Percentiles rank a stretch among this genome's conserved stretches.
These are phyloP conservation scores for Fusarium poae DNA, from an alignment of 2,329 filamentous ascomycete genomes.

Conservation along the genomic window DNA sequence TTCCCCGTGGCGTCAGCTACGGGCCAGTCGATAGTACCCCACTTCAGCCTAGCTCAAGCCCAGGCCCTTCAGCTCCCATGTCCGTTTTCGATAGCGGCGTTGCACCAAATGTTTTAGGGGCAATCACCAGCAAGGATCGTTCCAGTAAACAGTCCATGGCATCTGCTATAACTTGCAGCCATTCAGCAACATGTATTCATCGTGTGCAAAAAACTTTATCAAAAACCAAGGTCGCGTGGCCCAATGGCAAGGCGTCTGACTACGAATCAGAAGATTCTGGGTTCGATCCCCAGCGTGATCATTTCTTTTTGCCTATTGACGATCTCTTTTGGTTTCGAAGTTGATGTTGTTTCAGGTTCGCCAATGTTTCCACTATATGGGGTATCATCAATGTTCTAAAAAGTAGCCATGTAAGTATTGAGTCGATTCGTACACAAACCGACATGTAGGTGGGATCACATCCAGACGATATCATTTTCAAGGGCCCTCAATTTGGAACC, in stretches of 20 bases:
- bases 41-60: conserved; percentile 38
- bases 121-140: conserved; percentile 40
- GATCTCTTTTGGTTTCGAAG: not conserved
- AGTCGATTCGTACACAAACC: not conserved
- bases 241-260: conserved; percentile 49
- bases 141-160: conserved; percentile 4
- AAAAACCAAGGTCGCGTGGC: conserved; percentile 28
- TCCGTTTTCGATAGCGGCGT: conserved; percentile 35
- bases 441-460: not conserved
- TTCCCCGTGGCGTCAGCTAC: conserved; percentile 38
- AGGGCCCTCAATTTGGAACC: no score
- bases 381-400: not conserved
- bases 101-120: conserved; percentile 42
- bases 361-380: not conserved
- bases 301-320: conserved; percentile 1
- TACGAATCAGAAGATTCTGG: conserved; percentile 50
- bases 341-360: not conserved
- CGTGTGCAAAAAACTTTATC: accelerated
- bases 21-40: conserved; percentile 44
- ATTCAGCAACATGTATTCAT: not conserved
- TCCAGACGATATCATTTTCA: not conserved
- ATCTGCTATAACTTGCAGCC: not conserved
- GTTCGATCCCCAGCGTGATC: conserved; percentile 48
- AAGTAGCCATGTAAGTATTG: not conserved
- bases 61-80: conserved; percentile 35